Conservation (phyloP, 148 eudicot species). For the Nepenthes gracilis region DNA sequence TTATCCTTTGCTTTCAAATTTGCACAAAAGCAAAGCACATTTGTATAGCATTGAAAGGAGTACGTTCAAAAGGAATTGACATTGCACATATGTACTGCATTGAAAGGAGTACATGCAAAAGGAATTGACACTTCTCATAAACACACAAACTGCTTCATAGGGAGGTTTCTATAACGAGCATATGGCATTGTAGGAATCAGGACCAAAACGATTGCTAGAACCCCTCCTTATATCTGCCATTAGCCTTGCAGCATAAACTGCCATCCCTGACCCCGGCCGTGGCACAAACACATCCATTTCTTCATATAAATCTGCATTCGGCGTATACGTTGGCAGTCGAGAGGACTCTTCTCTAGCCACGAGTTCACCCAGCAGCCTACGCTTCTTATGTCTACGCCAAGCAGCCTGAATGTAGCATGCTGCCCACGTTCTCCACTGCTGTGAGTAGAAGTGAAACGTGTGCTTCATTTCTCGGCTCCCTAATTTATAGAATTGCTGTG, state of each 20-base stretch:
- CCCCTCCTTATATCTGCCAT: slow-evolving; percentile 13
- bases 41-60: no score
- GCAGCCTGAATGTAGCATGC: slow-evolving; percentile 18
- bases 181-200: slow-evolving; percentile 5
- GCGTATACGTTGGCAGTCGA: neutral
- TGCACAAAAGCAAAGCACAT: no score
- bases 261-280: slow-evolving; percentile 15
- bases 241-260: slow-evolving; percentile 17
- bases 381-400: slow-evolving; percentile 9
- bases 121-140: no score
- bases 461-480: slow-evolving; percentile 9
- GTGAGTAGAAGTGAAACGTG: slow-evolving; percentile 10
- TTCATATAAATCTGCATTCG: slow-evolving; percentile 1
- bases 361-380: slow-evolving; percentile 8
- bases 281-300: slow-evolving; percentile 15
- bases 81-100: no score
- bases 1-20: no score
- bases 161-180: neutral
- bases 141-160: no score
- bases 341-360: neutral
- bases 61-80: no score
- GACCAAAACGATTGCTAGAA: slow-evolving; percentile 22
- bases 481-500: slow-evolving; percentile 6
- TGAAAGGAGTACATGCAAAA: no score
- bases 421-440: slow-evolving; percentile 14